phyloP scores from a whole-genome alignment of 2,329 filamentous ascomycete genomes.

The Fusarium kyushuense region DNA sequence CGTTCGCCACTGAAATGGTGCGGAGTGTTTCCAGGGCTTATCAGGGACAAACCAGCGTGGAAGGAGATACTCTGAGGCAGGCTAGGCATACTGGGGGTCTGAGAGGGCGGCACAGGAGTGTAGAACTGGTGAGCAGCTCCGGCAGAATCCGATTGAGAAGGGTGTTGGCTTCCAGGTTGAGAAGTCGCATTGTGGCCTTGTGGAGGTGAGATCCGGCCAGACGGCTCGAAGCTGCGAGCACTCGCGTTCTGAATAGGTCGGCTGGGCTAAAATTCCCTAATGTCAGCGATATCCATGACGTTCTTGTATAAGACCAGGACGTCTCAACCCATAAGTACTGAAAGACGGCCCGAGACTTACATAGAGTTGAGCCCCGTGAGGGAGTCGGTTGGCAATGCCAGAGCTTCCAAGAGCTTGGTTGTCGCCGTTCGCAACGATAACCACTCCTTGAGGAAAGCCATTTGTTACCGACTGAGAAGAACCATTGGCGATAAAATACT shows the following conservation, averaged over 20 bases:
- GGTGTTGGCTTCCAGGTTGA: conserved; percentile 11
- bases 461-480: not conserved
- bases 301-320: not conserved
- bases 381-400: conserved; percentile 12
- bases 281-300: conserved; percentile 13
- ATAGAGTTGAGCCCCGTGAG: conserved; percentile 20
- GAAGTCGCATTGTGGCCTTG: not conserved
- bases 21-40: conserved; percentile 39
- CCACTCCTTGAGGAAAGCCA: not conserved
- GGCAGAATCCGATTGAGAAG: conserved; percentile 3
- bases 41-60: conserved; percentile 21
- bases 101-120: conserved; percentile 17
- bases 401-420: conserved; percentile 5
- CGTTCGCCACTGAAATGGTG: conserved; percentile 16
- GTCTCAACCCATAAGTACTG: not conserved
- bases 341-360: conserved; percentile 14
- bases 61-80: conserved; percentile 36
- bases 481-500: conserved; percentile 6
- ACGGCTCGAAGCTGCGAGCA: not conserved
- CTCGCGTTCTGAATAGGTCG: not conserved
- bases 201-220: conserved; percentile 18
- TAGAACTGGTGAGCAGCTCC: conserved; percentile 25
- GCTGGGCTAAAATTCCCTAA: conserved; percentile 3
- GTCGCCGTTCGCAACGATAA: not conserved
- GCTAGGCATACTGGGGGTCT: conserved; percentile 10